Conservation (phyloP, 106 monocot genomes). For the Acorus calamus region DNA sequence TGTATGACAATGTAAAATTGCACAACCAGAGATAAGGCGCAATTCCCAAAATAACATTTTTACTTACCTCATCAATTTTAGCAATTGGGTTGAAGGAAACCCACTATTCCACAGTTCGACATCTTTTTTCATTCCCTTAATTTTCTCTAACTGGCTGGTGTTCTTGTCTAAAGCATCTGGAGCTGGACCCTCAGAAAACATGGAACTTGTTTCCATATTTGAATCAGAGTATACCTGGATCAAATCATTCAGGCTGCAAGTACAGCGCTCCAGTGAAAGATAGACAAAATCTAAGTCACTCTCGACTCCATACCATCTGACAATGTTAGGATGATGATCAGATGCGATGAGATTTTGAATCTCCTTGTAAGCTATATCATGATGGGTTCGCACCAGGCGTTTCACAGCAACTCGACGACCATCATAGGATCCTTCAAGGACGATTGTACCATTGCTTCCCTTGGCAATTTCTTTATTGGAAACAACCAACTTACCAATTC, state of each 20-base stretch:
- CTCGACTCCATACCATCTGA: slow-evolving; percentile 84
- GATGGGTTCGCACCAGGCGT: slow-evolving; percentile 66
- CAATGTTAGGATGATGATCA: slow-evolving; percentile 88
- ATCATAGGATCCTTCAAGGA: slow-evolving; percentile 75
- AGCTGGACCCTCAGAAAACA: slow-evolving; percentile 4
- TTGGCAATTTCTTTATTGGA: slow-evolving; percentile 79
- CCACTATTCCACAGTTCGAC: slow-evolving; percentile 79
- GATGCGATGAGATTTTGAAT: slow-evolving; percentile 86
- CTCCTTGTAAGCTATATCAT: slow-evolving; percentile 86
- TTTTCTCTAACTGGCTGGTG: slow-evolving; percentile 7
- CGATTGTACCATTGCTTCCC: slow-evolving; percentile 95
- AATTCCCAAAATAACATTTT: not conserved
- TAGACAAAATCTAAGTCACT: slow-evolving; percentile 93
- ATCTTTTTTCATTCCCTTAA: slow-evolving; percentile 21
- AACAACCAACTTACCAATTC: slow-evolving; percentile 71
- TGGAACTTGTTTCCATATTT: slow-evolving; percentile 2
- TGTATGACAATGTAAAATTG: not conserved
- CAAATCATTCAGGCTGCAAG: slow-evolving; percentile 74
- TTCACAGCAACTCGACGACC: slow-evolving; percentile 88
- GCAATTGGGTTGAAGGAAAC: slow-evolving; percentile 57
- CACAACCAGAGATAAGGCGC: not conserved
- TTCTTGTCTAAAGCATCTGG: slow-evolving; percentile 12
- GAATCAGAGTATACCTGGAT: slow-evolving; percentile 38
- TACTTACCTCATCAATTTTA: slow-evolving; percentile 88
- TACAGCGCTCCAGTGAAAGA: slow-evolving; percentile 78